These are phyloP conservation scores for Aspergillus phoenicis DNA, from an alignment of 2,329 filamentous ascomycete genomes.

Conservation along the genomic window DNA sequence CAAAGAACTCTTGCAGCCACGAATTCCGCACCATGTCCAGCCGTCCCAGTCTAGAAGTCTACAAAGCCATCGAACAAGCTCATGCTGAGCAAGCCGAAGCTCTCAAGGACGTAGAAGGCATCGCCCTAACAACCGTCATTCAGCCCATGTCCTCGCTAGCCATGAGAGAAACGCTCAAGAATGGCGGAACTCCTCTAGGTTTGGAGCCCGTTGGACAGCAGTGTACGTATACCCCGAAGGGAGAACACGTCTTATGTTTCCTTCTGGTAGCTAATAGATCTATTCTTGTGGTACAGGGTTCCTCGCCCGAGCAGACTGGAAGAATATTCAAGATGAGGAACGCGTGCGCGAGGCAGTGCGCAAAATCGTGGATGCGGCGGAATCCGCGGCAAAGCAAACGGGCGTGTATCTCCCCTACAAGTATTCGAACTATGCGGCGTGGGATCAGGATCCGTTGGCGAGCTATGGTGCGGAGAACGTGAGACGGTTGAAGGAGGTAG, in stretches of 20 bases:
- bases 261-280: neutral
- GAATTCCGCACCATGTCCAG: slow-evolving; percentile 21
- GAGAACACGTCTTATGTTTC: too few relatives aligned
- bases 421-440: slow-evolving; percentile 20
- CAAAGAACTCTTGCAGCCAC: slow-evolving; percentile 11
- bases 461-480: slow-evolving; percentile 13
- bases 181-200: slow-evolving; percentile 17
- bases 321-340: slow-evolving; percentile 4
- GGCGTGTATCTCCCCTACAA: slow-evolving; percentile 16
- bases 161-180: neutral
- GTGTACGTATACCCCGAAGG: slow-evolving; percentile 12
- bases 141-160: slow-evolving; percentile 18
- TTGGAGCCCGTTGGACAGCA: slow-evolving; percentile 9
- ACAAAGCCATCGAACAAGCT: slow-evolving; percentile 12
- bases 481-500: neutral
- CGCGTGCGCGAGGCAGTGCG: slow-evolving; percentile 11
- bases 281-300: slow-evolving; percentile 8
- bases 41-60: slow-evolving; percentile 13
- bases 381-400: slow-evolving; percentile 8
- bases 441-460: slow-evolving; percentile 18
- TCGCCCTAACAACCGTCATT: slow-evolving; percentile 13
- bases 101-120: slow-evolving; percentile 8
- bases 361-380: slow-evolving; percentile 15
- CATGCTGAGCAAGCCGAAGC: slow-evolving; percentile 10
- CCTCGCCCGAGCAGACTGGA: slow-evolving; percentile 16